Evolutionary conservation across 169 alveolate genomes (phyloP).

Genomic region (Eimeria tenella): DNA sequence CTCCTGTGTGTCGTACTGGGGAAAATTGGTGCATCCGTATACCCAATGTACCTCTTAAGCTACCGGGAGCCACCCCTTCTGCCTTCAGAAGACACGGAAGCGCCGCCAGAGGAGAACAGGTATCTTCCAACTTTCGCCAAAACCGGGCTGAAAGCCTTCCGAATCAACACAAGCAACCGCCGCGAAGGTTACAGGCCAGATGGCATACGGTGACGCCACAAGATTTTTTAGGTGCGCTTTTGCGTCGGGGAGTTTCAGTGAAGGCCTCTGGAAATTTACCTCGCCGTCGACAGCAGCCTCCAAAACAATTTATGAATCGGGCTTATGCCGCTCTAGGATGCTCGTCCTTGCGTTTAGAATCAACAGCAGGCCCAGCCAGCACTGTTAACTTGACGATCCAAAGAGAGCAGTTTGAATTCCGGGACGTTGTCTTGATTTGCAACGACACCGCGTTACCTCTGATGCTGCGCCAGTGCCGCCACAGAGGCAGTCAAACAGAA

Average conservation of each 20-base stretch:
- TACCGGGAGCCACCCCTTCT: background rate
- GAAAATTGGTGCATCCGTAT: conserved; percentile 54
- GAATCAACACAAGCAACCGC: background rate
- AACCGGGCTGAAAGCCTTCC: background rate
- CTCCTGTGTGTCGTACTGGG: conserved; percentile 41
- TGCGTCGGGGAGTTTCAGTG: conserved; percentile 69
- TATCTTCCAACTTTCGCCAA: background rate
- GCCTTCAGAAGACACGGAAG: background rate
- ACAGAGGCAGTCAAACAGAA: background rate
- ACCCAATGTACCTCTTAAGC: background rate
- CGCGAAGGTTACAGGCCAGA: background rate
- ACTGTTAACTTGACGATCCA: conserved; percentile 36
- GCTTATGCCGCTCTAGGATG: conserved; percentile 7
- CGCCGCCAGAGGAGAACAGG: background rate
- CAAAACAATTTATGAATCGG: background rate
- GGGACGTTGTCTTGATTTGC: conserved; percentile 32
- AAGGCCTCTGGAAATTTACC: background rate
- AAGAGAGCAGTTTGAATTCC: conserved; percentile 1
- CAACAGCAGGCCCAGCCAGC: conserved; percentile 56
- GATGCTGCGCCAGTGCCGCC: conserved; percentile 44
- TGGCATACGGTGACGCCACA: background rate
- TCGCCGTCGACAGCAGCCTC: background rate
- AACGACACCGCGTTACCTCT: conserved; percentile 40
- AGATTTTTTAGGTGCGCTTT: background rate
- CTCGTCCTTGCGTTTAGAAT: conserved; percentile 46